A percentile compares a stretch with the other conserved stretches of the same genome.
phyloP scores from a whole-genome alignment of 1,284 basidiomycete genomes.

The Naganishia liquefaciens region DNA sequence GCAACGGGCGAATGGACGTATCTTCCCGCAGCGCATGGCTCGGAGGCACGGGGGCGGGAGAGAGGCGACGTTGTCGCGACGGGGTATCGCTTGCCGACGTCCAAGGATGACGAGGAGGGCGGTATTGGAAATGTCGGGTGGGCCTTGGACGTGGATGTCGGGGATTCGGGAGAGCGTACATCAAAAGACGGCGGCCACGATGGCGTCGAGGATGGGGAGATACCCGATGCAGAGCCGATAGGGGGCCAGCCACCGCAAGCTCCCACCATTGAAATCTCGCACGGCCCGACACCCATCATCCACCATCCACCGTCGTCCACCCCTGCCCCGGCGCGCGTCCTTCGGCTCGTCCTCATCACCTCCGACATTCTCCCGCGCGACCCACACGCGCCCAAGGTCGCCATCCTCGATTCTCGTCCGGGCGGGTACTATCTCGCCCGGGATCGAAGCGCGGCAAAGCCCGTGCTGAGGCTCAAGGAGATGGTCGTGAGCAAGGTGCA shows the following conservation, averaged over 20 bases:
- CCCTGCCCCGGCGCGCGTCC: constrained; percentile 36
- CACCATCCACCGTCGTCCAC: not conserved
- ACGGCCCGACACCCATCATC: not conserved
- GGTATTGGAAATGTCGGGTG: constrained; percentile 29
- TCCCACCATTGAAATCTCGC: not conserved
- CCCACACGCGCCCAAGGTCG: constrained; percentile 37
- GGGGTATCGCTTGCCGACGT: not conserved
- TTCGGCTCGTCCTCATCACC: constrained; percentile 46
- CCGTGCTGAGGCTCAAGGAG: constrained; percentile 48
- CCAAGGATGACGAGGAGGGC: constrained; percentile 4
- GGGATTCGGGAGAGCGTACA: not conserved
- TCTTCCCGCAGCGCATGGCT: not conserved
- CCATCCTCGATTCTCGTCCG: constrained; percentile 48
- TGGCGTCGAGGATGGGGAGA: not conserved
- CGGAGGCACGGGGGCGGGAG: not conserved
- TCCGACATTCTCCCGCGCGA: constrained; percentile 36
- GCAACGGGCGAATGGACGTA: constrained; percentile 21
- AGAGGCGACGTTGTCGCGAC: not conserved
- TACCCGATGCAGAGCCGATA: not conserved
- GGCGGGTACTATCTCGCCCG: constrained; percentile 49
- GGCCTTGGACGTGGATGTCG: constrained; percentile 21
- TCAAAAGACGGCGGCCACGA: not conserved
- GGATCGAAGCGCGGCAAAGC: constrained; percentile 42
- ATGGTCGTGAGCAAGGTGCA: constrained; percentile 54
- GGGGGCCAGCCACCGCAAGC: not conserved